Conservation (phyloP, 495 filamentous ascomycete genomes). For the Lasiosphaeris hirsuta region DNA sequence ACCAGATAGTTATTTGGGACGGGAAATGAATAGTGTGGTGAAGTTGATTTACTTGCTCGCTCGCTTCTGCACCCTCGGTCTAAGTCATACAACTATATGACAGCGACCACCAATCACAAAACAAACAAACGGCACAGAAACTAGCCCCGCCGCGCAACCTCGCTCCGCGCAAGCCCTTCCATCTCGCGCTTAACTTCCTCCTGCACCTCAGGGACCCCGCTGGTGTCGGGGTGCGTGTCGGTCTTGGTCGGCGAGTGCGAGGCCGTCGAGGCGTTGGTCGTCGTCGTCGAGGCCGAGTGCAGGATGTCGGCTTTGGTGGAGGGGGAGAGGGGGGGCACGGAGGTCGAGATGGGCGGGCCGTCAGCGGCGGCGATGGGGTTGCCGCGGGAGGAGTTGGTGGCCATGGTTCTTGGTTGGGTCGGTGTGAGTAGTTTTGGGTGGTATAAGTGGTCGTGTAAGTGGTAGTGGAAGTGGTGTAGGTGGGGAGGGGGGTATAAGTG, state of each 20-base stretch:
- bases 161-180: constrained; percentile 7
- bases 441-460: too few relatives aligned
- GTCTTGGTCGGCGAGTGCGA: constrained; percentile 6
- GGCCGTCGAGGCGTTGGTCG: constrained; percentile 4
- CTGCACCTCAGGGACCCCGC: constrained; percentile 2
- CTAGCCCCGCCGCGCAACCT: background rate
- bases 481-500: too few relatives aligned
- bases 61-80: too few relatives aligned
- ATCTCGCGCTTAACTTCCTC: constrained; percentile 1
- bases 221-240: background rate
- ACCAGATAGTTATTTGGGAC: constrained; percentile 12
- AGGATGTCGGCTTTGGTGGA: constrained; percentile 20
- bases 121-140: background rate
- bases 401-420: constrained; percentile 26
- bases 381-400: constrained; percentile 30
- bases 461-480: too few relatives aligned
- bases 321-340: constrained; percentile 12
- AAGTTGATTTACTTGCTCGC: too few relatives aligned
- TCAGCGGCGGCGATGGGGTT: constrained; percentile 27
- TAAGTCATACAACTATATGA: background rate
- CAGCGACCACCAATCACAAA: background rate
- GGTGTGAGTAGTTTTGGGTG: too few relatives aligned
- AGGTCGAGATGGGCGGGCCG: constrained; percentile 10
- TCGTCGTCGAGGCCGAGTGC: background rate
- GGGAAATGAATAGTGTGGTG: background rate